Evolutionary conservation across 148 eudicot genomes (phyloP), one percentile per base, ranked within the genome.

Genomic region (Rheum nobile): DNA sequence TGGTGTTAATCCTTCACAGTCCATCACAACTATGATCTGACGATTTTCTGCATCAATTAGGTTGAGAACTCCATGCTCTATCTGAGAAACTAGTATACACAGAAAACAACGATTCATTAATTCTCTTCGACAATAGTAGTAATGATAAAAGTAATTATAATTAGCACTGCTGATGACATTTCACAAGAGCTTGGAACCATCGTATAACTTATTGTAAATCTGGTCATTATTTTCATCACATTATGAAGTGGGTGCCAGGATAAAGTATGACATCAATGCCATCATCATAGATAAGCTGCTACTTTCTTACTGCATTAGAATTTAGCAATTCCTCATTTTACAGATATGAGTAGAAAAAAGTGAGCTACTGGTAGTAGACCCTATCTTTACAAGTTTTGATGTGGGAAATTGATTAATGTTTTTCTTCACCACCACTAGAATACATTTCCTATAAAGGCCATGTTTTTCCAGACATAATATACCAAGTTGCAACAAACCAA

Each of bases 1-100:
- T 6, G 90, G 89, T 73, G 90, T 79, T 67, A 89, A 72, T 31
- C 93, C 93, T 9, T 85, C 80, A 76, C 93, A 89, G 80, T 89
- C 90, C 93, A 89, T 87, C 77, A 89, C 75, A 74, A 89, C 90
- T 35, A 85, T 86, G 59, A 89, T 77, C 69, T 83, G 83, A 55
- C 87, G 87, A 78, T 81, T 80, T 74, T 78, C 78, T 73, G 77
- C 54, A 59, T 74, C 79, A 48, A 82, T 80, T 73, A 89, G 77
- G 81, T 85, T 79, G 75, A 85, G 54, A 65, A 89, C 81, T 19
- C 90, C 88, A 43, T 89, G 74, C 78, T 89, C 93, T 63, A 89
- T 77, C 90, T 89, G 90, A 67, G 93, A 89, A 83, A 82, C 93
- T 89, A 75, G 73, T 47, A n/a, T n/a, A 46, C 78, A 83, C 39